Evolutionary conservation across 345 rosid species (phyloP), one percentile per base, ranked within the genome.

Genomic region (Rubroshorea leprosula): DNA sequence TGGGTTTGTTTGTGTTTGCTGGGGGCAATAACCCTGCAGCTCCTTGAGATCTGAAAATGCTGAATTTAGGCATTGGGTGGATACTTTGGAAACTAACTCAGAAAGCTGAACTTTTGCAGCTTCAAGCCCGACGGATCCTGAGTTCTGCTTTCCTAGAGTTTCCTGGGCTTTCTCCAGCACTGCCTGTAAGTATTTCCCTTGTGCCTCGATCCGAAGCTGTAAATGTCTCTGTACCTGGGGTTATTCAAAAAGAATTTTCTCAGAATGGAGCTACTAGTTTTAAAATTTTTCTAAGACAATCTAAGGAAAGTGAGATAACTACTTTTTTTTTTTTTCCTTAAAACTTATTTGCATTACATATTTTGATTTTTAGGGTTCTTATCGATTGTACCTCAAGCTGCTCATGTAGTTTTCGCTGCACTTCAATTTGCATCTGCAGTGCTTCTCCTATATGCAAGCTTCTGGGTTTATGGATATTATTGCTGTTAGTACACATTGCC

Each of bases 151-250:
- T 55, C 86, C 91, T 12, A 90, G 83, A 18, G 95, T 88, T 68
- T 88, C 95, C 60, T 86, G 85, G 0, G 98, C 98, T 68, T 88
- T 88, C 78, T 91, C 98, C 57, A 91, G 77, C 58, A 91, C 92
- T 14, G 98, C 70, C 54, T 91, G 96, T 19, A 91, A 69, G 73
- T 91, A 91, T 63, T 88, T 91, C 53, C 96, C 98, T 73, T 91
- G 98, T 39, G 96, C 95, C 74, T 91, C 98, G 23, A 88, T 88
- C 11, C 83, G 84, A 60, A 91, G 89, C 79, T 88, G 98, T 64
- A 91, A 77, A 68, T 83, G 88, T 61, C 90, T 77, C 68, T 91
- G 98, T 49, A 87, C 97, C 97, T 90, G 91, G 55, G 73, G 70
- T 59, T 68, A 58, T 76, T 48, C 57, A 49, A 49, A 8, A 68